A percentile compares a stretch with the other conserved stretches of the same genome.
phyloP scores from a whole-genome alignment of 2,329 filamentous ascomycete genomes.

The Clonostachys sp. region DNA sequence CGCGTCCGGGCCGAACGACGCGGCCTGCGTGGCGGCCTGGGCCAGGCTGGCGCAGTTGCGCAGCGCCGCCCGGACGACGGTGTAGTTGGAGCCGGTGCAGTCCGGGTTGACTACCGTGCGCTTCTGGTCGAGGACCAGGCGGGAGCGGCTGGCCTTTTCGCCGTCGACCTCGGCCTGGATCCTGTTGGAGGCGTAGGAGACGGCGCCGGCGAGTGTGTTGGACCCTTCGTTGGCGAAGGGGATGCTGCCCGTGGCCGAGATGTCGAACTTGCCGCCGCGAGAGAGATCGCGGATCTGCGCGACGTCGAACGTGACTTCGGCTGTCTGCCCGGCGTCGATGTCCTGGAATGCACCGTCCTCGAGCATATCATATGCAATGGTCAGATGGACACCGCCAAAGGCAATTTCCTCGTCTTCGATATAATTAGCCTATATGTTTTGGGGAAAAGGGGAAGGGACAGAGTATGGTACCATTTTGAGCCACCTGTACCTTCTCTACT shows the following conservation, averaged over 20 bases:
- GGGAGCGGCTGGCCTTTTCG: slow-evolving; percentile 38
- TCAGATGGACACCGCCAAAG: slow-evolving; percentile 46
- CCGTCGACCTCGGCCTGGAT: slow-evolving; percentile 53
- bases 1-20: neutral
- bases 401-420: slow-evolving; percentile 26
- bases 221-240: slow-evolving; percentile 42
- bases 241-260: slow-evolving; percentile 48
- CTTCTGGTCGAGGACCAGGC: slow-evolving; percentile 37
- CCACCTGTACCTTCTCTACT: slow-evolving; percentile 42
- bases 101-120: slow-evolving; percentile 44
- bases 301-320: slow-evolving; percentile 44
- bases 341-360: slow-evolving; percentile 37
- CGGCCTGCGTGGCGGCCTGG: neutral
- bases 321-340: slow-evolving; percentile 35
- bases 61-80: slow-evolving; percentile 37
- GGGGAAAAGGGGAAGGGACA: neutral
- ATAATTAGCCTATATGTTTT: neutral
- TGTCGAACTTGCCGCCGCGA: slow-evolving; percentile 41
- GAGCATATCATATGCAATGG: slow-evolving; percentile 32
- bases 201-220: slow-evolving; percentile 41
- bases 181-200: slow-evolving; percentile 51
- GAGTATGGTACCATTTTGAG: slow-evolving; percentile 28
- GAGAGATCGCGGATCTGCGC: slow-evolving; percentile 43
- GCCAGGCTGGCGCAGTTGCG: slow-evolving; percentile 33
- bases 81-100: slow-evolving; percentile 40